Evolutionary conservation across 306 rosid genomes (phyloP).

Genomic region (Castanospermum australe): DNA sequence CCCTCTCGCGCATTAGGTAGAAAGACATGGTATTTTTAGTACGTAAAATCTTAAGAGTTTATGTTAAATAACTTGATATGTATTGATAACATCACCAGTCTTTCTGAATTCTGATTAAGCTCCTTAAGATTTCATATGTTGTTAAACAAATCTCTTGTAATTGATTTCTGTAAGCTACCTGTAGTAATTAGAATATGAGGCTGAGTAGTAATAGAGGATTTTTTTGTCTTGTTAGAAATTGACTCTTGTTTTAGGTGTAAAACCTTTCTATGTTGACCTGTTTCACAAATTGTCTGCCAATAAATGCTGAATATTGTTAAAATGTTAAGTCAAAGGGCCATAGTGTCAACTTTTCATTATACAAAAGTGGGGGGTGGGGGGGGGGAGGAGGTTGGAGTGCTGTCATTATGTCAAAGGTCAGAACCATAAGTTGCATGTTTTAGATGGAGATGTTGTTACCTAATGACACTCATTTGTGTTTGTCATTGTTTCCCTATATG

Average conservation of each 20-base stretch:
- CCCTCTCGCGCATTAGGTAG: not conserved
- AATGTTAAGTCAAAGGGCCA: not conserved
- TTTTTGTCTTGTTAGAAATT: not conserved
- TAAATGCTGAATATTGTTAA: not conserved
- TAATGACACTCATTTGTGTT: not conserved
- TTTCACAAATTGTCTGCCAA: not conserved
- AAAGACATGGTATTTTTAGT: not conserved
- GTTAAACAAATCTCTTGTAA: not conserved
- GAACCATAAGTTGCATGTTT: not conserved
- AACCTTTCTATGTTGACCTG: not conserved
- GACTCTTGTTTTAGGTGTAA: not conserved
- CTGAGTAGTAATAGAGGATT: not conserved
- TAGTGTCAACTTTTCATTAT: not conserved
- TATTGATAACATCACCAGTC: not conserved
- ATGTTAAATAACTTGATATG: not conserved
- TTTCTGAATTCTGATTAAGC: not conserved
- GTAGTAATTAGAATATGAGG: constrained; percentile 14
- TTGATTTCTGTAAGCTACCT: constrained; percentile 3
- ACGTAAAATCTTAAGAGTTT: not conserved
- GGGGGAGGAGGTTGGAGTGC: not conserved
- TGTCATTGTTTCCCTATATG: not conserved
- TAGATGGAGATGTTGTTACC: not conserved
- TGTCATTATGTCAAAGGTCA: not conserved
- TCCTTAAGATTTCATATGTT: not conserved
- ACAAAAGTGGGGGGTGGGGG: not conserved